These are phyloP conservation scores for Acorus calamus DNA, from an alignment of 106 monocot genomes.

Conservation along the genomic window DNA sequence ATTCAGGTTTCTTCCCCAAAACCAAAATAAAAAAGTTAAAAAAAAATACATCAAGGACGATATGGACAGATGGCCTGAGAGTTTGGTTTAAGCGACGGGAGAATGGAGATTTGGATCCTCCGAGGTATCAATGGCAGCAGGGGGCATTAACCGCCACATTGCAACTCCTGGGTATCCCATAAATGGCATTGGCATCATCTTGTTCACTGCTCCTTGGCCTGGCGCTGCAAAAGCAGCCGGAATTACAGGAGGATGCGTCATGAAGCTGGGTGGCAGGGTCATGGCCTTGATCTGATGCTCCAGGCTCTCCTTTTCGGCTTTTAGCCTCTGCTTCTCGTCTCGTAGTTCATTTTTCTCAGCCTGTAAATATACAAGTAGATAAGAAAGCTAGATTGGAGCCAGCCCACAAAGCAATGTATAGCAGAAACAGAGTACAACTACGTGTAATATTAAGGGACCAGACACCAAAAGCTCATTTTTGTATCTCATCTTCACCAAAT, in stretches of 20 bases:
- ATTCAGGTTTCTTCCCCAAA: no score
- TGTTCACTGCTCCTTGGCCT: background rate
- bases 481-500: no score
- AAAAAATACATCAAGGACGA: no score
- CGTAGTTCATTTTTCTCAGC: background rate
- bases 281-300: slow-evolving; percentile 1
- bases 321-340: background rate
- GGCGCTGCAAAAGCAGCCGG: background rate
- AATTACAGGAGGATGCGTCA: background rate
- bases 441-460: no score
- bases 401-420: no score
- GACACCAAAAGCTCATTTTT: no score
- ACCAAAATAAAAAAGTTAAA: no score
- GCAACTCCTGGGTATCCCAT: no score
- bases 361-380: background rate
- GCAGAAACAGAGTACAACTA: no score
- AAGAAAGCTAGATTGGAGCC: background rate
- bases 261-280: background rate
- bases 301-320: slow-evolving; percentile 1
- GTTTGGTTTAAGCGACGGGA: background rate
- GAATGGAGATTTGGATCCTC: background rate
- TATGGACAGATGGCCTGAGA: no score
- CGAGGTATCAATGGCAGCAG: background rate
- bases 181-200: background rate
- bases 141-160: background rate